phyloP scores from a whole-genome alignment of 345 rosid species.

The Sonneratia caseolaris region DNA sequence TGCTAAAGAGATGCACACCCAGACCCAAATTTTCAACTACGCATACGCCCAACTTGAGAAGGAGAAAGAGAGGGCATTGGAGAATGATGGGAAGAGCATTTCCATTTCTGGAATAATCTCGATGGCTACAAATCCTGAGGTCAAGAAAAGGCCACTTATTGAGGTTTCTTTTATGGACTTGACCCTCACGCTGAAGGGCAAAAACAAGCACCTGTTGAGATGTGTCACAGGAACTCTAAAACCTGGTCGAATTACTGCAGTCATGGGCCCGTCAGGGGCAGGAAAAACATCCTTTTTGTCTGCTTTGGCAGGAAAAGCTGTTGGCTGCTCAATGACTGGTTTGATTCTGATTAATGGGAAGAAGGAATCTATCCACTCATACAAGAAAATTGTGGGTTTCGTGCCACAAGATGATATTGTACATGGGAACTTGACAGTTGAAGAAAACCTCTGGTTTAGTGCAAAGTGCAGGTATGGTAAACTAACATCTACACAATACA shows the following conservation, averaged over 20 bases:
- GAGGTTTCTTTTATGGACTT: conserved; percentile 69
- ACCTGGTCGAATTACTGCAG: conserved; percentile 81
- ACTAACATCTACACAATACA: neutral
- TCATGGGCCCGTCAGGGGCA: conserved; percentile 99
- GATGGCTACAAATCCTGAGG: conserved; percentile 49
- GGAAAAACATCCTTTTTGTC: conserved; percentile 91
- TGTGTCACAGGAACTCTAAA: conserved; percentile 70
- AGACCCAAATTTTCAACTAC: conserved; percentile 67
- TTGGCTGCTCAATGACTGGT: conserved; percentile 63
- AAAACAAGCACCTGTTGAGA: conserved; percentile 58
- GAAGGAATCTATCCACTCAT: conserved; percentile 60
- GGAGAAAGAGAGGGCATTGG: conserved; percentile 64
- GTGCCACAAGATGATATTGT: conserved; percentile 96
- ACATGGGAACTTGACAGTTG: conserved; percentile 94
- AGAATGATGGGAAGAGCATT: conserved; percentile 38
- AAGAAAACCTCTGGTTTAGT: conserved; percentile 92
- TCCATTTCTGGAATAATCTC: conserved; percentile 67
- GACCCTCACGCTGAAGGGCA: conserved; percentile 68
- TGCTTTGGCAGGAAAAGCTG: conserved; percentile 81
- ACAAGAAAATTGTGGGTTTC: conserved; percentile 77
- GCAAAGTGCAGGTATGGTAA: conserved; percentile 63
- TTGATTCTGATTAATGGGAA: conserved; percentile 66
- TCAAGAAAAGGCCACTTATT: conserved; percentile 56
- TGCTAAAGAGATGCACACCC: conserved; percentile 38
- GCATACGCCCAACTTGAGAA: conserved; percentile 66